Base-by-base conservation (phyloP, 2,329 filamentous ascomycete species). In the Lasiodiplodia sp. region DNA sequence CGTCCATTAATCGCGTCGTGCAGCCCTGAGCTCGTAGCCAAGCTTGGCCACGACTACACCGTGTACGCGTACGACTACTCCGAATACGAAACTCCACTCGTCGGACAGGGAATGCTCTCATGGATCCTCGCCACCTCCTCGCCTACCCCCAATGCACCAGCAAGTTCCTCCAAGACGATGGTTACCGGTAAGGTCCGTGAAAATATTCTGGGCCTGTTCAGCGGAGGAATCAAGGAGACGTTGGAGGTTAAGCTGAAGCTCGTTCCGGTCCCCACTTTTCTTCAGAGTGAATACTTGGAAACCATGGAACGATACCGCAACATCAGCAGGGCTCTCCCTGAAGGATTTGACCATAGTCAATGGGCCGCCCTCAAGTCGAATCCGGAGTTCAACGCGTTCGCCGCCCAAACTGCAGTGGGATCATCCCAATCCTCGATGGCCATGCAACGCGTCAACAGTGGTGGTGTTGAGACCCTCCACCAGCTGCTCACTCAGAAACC, bases 51-150 rank as follows among this genome's bases (percentile, higher is more conserved):
- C 79, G 94, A 99, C 82, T 99, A 96, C 81, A 96, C 94, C n/a
- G 90, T 99, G 68, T 99, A 99, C 81, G 94, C 95, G 37, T 93
- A 93, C 82, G 96, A 99, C 80, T 98, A 95, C 79, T 97, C 96
- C 14, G 96, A 99, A 81, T 92, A 92, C 71, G 94, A 97, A 76
- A 93, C 91, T 21, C 96, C 96, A 66, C 86, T 98, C 68, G 95
- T 97, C 28, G 96, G 96, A 25, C 95, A 99, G 80, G 96, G 96
- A 66, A 93, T 98, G 89, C 85, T 99, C 23, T 98, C 96, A 47
- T 91, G 92, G 87, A 89, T 91, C 25, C 85, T 98, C 56, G 86
- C 87, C 62, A 84, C 85, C n/a, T 80, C 86, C 66, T 87, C 88
- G 77, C 76, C 86, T 67, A 85, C 84, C 16, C 85, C 86, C 10